Evolutionary conservation across 2,329 filamentous ascomycete genomes (phyloP), one percentile per base, ranked within the genome.

Genomic region (Penicillium sclerotiorum): DNA sequence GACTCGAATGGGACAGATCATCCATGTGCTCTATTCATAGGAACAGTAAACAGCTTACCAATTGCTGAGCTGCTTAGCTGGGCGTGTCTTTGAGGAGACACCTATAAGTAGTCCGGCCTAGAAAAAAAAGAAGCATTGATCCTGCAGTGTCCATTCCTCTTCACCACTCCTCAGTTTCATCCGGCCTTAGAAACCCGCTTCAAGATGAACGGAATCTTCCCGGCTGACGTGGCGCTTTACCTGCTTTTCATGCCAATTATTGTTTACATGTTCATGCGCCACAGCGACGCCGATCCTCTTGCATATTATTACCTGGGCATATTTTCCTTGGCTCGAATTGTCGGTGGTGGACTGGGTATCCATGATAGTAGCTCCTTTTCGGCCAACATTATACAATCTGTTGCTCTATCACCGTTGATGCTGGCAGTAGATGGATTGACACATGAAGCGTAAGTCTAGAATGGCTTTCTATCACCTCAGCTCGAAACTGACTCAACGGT

Each of bases 401-500:
- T 51, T 9, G 49, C 42, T 3, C 15, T 51, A 12, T 37, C 44
- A 12, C 49, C 44, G 12, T 28, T 51, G 11, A 18, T 51, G 33
- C 49, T 51, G 1, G 38, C 22, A 2, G 25, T 37, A 4, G 49
- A 47, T 5, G 49, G 49, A 15, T 33, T 51, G 17, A 35, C 41
- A 6, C 49, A 51, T 23, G 49, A 51, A 47, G 49, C 28, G 49
- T 51, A 27, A 8, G 40, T 43, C n/a, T n/a, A n/a, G n/a, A n/a
- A n/a, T n/a, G n/a, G n/a, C n/a, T n/a, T n/a, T n/a, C n/a, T n/a
- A n/a, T n/a, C n/a, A n/a, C n/a, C n/a, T n/a, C n/a, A n/a, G n/a
- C n/a, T n/a, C n/a, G n/a, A n/a, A n/a, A n/a, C n/a, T n/a, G n/a
- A n/a, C n/a, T n/a, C n/a, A n/a, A n/a, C n/a, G n/a, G n/a, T n/a